Evolutionary conservation across 345 rosid genomes (phyloP).

Genomic region (Euphorbia pulcherrima): DNA sequence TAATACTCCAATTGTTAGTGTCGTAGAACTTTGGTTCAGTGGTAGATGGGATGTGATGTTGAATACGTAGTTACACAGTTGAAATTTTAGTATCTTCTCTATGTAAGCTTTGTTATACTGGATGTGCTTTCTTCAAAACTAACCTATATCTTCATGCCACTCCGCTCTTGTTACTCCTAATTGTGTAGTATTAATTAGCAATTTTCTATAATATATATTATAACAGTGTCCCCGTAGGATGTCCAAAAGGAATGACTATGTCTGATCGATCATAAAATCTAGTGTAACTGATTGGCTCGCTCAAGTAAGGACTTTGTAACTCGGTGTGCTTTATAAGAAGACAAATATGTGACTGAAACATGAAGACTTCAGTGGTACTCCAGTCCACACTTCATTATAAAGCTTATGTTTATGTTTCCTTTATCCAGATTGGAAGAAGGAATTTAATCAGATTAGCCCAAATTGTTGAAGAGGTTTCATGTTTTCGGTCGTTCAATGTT

Average conservation of each 20-base stretch:
- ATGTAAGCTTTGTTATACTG: not conserved
- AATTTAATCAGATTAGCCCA: not conserved
- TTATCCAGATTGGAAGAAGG: not conserved
- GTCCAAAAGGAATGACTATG: not conserved
- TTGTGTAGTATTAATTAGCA: not conserved
- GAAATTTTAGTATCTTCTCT: not conserved
- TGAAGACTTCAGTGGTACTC: not conserved
- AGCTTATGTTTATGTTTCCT: not conserved
- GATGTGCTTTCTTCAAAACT: not conserved
- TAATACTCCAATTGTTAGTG: not conserved
- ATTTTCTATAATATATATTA: not conserved
- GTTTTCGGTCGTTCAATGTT: not conserved
- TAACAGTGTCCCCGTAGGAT: not conserved
- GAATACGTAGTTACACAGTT: not conserved
- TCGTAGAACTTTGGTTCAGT: not conserved
- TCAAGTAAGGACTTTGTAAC: not conserved
- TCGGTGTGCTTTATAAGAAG: not conserved
- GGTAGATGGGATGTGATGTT: not conserved
- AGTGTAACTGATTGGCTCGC: not conserved
- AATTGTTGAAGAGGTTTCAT: not conserved
- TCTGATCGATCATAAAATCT: not conserved
- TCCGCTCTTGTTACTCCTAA: not conserved
- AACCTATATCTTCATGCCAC: not conserved
- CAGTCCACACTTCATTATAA: not conserved
- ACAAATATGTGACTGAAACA: not conserved